phyloP scores from a whole-genome alignment of 345 rosid species.

The Crucihimalaya himalaica region DNA sequence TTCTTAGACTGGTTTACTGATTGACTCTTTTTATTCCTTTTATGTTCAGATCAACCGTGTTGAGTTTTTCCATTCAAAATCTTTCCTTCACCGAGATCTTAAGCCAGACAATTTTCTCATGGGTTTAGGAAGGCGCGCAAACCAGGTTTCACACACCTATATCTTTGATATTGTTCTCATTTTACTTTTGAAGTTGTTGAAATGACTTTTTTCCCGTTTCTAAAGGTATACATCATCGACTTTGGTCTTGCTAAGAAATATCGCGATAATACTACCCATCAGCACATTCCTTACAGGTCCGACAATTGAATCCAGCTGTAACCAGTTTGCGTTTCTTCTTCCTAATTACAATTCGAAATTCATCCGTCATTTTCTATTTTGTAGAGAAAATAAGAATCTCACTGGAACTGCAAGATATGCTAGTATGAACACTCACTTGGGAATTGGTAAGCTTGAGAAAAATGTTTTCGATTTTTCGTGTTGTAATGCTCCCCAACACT shows the following conservation, averaged over 20 bases:
- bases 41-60: conserved; percentile 78
- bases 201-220: conserved; percentile 1
- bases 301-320: not conserved
- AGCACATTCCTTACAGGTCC: conserved; percentile 91
- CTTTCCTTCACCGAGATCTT: conserved; percentile 94
- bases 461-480: not conserved
- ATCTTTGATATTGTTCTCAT: not conserved
- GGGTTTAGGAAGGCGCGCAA: conserved; percentile 96
- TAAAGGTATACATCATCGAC: conserved; percentile 82
- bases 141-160: conserved; percentile 55
- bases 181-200: not conserved
- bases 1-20: not conserved
- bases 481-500: not conserved
- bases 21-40: not conserved
- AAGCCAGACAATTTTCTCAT: conserved; percentile 95
- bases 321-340: not conserved
- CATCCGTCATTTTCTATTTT: not conserved
- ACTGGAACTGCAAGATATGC: conserved; percentile 99
- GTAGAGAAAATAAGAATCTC: conserved; percentile 93
- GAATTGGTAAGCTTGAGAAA: conserved; percentile 64
- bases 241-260: conserved; percentile 97
- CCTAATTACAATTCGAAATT: not conserved
- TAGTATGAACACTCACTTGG: conserved; percentile 99
- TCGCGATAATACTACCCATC: conserved; percentile 79
- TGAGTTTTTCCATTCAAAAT: conserved; percentile 85